Evolutionary conservation across 2,329 filamentous ascomycete species (phyloP), one percentile per base, ranked within the genome.

Genomic region (Acrocalymma vagum): DNA sequence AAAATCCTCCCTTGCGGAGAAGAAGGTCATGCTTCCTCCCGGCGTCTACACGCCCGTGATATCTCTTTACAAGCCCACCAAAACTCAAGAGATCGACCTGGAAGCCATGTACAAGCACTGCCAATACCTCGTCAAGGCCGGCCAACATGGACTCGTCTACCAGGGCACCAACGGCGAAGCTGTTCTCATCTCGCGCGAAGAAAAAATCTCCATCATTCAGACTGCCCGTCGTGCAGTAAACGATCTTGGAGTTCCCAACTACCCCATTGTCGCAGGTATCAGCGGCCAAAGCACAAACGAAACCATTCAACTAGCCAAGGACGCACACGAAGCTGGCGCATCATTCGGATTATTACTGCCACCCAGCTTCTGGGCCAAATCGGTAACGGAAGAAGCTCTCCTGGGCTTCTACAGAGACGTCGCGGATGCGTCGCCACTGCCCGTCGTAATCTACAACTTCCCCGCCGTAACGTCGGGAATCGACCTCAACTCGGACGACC

Each of bases 391-490:
- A 26, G 54, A 60, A 17, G 57, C 55, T 7, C 45, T 62, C 15
- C 38, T 47, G 18, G 45, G 42, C 16, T 63, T 55, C 42, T 63
- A 60, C 43, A 35, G 55, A 17, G 53, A 56, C 45, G 57, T 63
- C 1, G 65, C 59, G 5, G 62, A 66, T 25, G 40, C 50, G 23
- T 57, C 48, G 26, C 65, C 58, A 1, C 56, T 75, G 11, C 71
- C 72, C 3, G 46, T 75, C 5, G 44, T 75, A 3, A 66, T 74
- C 17, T 75, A 75, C 51, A 75, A 75, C 37, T 88, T 87, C 68
- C 85, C 85, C 0, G 82, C 74, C 9, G 84, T 88, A 14, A 86
- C 81, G 58, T 85, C 85, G 49, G 85, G 85, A 16, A 72, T 88
- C 3, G 85, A 88, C 60, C 72, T 88, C 16, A 84, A 87, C 63